Conservation (phyloP, 164 flowering plant species). For the Piper betle region DNA sequence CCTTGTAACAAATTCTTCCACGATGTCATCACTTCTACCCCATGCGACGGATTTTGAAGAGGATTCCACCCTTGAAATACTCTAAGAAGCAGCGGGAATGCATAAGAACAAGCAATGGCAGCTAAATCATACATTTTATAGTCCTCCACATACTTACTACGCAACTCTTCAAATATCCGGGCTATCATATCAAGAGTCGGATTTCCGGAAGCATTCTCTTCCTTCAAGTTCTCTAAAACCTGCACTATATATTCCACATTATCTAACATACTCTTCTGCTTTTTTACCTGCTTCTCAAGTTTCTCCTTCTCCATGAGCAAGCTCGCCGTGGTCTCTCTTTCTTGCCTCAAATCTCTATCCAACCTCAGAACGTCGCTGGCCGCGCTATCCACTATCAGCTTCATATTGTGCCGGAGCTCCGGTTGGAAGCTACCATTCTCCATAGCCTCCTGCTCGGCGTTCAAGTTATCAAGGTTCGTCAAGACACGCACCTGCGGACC, state of each 20-base stretch:
- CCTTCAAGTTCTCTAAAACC: conserved; percentile 29
- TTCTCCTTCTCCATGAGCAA: conserved; percentile 65
- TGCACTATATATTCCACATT: conserved; percentile 39
- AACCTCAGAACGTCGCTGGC: conserved; percentile 60
- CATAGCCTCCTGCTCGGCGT: conserved; percentile 59
- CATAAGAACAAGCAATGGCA: conserved; percentile 63
- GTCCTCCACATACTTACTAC: conserved; percentile 35
- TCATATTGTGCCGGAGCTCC: conserved; percentile 77
- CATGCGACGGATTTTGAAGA: conserved; percentile 50
- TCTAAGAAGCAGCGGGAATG: conserved; percentile 53
- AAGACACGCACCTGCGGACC: conserved; percentile 80
- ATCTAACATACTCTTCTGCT: conserved; percentile 47
- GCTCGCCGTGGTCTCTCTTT: conserved; percentile 55
- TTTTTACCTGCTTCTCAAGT: conserved; percentile 35
- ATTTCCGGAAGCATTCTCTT: conserved; percentile 34
- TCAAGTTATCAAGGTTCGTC: conserved; percentile 70
- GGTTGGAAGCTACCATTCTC: conserved; percentile 73
- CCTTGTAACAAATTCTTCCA: conserved; percentile 69
- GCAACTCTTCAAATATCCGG: conserved; percentile 39
- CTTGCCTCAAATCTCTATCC: conserved; percentile 55
- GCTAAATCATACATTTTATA: conserved; percentile 69
- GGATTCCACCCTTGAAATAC: conserved; percentile 93
- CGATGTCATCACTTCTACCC: conserved; percentile 36
- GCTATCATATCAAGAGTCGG: conserved; percentile 60
- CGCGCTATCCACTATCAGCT: conserved; percentile 51